phyloP scores from a whole-genome alignment of 345 rosid species.

The Theobroma cacao region DNA sequence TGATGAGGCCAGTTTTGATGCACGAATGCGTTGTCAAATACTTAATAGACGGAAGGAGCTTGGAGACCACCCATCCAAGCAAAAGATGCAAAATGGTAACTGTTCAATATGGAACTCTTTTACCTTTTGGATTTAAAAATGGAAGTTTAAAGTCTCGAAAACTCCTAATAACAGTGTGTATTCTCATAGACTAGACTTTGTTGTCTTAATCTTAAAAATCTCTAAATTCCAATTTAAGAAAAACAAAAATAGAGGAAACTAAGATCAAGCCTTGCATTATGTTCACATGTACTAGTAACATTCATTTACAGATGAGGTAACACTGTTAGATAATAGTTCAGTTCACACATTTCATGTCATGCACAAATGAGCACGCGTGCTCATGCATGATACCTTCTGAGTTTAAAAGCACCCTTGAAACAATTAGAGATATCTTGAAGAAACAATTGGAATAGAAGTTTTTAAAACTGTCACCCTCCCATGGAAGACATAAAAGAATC shows the following conservation, averaged over 20 bases:
- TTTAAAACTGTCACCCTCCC: neutral
- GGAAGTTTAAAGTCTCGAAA: neutral
- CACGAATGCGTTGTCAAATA: slow-evolving; percentile 77
- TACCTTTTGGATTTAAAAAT: neutral
- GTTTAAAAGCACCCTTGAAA: neutral
- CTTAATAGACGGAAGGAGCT: slow-evolving; percentile 63
- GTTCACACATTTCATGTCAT: neutral
- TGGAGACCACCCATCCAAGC: slow-evolving; percentile 52
- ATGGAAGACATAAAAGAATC: neutral
- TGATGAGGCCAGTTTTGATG: slow-evolving; percentile 79
- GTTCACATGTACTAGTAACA: neutral
- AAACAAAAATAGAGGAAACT: neutral
- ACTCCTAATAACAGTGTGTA: neutral
- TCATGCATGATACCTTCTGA: neutral
- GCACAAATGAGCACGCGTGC: neutral
- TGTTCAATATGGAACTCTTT: neutral
- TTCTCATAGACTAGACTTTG: neutral
- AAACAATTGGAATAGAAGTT: neutral
- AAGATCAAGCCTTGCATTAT: neutral
- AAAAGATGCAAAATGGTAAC: slow-evolving; percentile 49
- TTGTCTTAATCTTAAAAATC: neutral
- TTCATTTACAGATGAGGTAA: neutral
- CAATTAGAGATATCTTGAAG: neutral
- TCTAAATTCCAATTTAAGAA: neutral
- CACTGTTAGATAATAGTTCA: neutral